These are phyloP conservation scores for Phallus indusiatus DNA, from an alignment of 768 basidiomycete genomes.

Conservation along the genomic window DNA sequence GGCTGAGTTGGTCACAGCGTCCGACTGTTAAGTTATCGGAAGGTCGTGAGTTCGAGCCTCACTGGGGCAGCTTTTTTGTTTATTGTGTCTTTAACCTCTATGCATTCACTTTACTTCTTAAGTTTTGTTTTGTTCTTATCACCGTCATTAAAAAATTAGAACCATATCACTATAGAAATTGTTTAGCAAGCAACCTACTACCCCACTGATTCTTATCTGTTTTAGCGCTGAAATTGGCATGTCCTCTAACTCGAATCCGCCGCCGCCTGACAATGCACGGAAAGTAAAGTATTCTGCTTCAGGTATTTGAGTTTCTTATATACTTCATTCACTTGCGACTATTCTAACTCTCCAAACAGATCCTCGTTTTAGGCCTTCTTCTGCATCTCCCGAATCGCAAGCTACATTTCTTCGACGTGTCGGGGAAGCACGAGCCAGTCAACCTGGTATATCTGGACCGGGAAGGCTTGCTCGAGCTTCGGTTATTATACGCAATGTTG, in stretches of 20 bases:
- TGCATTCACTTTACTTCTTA: too few relatives aligned
- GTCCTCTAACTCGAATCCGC: background rate
- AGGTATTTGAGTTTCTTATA: background rate
- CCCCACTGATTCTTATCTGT: too few relatives aligned
- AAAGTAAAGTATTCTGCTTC: background rate
- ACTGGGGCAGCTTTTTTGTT: conserved; percentile 35
- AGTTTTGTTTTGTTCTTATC: too few relatives aligned
- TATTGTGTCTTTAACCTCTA: too few relatives aligned
- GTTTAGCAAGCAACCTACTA: too few relatives aligned
- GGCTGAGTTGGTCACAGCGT: background rate
- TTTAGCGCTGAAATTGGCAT: background rate
- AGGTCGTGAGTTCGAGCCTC: conserved; percentile 66
- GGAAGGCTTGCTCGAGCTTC: conserved; percentile 5
- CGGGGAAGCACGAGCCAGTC: conserved; percentile 2
- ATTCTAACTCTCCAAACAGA: background rate
- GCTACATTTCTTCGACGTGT: conserved; percentile 8
- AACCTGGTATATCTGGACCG: conserved; percentile 5
- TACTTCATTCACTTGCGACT: background rate
- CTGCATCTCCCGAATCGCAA: conserved; percentile 3
- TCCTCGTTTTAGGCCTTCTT: conserved; percentile 4
- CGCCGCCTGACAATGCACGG: background rate
- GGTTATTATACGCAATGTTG: conserved; percentile 2
- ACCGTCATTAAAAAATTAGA: too few relatives aligned
- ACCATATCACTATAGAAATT: too few relatives aligned
- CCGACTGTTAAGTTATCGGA: conserved; percentile 31